Base-by-base conservation (phyloP, 139 green algal species). In the Auxenochlorella protothecoides region DNA sequence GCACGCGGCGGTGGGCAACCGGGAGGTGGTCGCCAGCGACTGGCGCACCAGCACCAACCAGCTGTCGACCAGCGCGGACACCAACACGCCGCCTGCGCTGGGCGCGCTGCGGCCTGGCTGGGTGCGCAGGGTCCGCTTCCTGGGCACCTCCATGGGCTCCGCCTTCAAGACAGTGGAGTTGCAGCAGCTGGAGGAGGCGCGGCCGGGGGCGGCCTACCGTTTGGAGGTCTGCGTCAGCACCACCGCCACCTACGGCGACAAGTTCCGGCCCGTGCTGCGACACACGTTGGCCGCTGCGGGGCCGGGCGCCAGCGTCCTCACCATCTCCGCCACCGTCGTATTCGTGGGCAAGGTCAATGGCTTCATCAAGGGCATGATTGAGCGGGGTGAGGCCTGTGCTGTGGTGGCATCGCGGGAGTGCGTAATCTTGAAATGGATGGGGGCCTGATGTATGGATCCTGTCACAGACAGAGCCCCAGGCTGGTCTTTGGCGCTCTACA, bases 181-280 rank as follows among this genome's bases (percentile, higher is more conserved):
- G 63, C 63, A 78, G 59, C 61, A 70, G 11, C 59, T 78, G n/a
- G 13, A 65, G 8, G 70, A 70, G 53, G 70, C 69, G 2, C 16
- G 68, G 51, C 72, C 73, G 2, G 80, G 77, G 14, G 16, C 74
- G 13, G 14, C 52, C 6, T 82, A 71, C 56, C 55, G 57, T 3
- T 27, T 87, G 53, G 73, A 84, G 54, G 66, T 63, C 60, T 78
- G 68, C 51, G 77, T 85, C 52, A 52, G 59, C 14, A 85, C 80
- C 16, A 82, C 74, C 5, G 83, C 80, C 12, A 80, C 76, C 13
- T 85, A 85, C 65, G 83, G 83, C 6, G 83, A 87, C 59, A 77
- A 72, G 15, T 86, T 87, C 60, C 67, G 80, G 14, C 55, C 70
- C 10, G n/a, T 82, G 7, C 12, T 51, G 27, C 65, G 68, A 4